phyloP scores from a whole-genome alignment of 176 grass and related monocot genomes.

The Aegilops speltoides region DNA sequence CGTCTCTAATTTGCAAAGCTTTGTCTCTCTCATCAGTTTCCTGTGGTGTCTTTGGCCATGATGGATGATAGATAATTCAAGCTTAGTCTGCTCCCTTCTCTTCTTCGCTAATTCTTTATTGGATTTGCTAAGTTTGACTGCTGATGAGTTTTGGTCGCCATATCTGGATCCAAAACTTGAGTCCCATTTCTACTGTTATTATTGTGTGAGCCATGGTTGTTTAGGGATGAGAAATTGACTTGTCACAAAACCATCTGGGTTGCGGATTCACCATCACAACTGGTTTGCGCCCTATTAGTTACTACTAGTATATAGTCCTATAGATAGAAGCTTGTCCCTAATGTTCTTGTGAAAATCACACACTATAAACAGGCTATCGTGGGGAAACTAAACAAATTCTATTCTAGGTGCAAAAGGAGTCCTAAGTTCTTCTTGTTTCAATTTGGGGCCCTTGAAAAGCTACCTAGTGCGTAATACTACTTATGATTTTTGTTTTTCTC shows the following conservation, averaged over 20 bases:
- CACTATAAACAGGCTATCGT: not conserved
- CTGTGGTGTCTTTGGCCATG: not conserved
- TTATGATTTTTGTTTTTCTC: not conserved
- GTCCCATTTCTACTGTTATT: not conserved
- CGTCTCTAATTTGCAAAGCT: constrained; percentile 23
- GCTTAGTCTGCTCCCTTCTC: not conserved
- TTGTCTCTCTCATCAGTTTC: not conserved
- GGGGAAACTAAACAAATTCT: not conserved
- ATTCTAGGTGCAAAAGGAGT: constrained; percentile 5
- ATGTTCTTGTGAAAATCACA: not conserved
- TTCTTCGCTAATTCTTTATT: not conserved
- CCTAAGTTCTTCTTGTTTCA: constrained; percentile 2
- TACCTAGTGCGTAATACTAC: not conserved
- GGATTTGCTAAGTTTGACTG: not conserved
- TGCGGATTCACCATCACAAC: not conserved
- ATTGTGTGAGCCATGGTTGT: not conserved
- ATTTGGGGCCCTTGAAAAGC: not conserved
- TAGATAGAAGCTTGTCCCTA: constrained; percentile 1
- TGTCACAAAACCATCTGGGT: not conserved
- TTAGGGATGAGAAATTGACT: not conserved
- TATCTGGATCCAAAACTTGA: not conserved
- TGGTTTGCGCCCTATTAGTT: not conserved
- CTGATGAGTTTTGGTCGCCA: not conserved
- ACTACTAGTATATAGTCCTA: not conserved
- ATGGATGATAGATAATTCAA: not conserved